phyloP scores from a whole-genome alignment of 2,329 filamentous ascomycete species.

The Colletotrichum euphorbiae region DNA sequence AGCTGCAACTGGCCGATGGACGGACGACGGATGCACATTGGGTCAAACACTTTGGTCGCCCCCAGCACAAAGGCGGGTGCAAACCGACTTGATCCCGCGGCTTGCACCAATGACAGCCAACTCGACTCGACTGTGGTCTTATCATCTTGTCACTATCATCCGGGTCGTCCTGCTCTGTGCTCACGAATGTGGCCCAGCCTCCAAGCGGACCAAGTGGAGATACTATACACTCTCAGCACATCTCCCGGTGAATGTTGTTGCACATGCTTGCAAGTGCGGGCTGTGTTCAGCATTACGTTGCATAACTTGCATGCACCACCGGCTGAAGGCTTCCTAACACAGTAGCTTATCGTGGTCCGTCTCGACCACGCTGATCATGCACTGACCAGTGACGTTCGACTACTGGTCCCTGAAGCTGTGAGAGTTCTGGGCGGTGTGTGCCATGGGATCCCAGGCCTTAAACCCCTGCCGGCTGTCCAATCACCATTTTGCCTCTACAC shows the following conservation, averaged over 20 bases:
- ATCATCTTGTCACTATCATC: slow-evolving; percentile 32
- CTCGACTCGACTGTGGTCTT: slow-evolving; percentile 30
- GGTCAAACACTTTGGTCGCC: slow-evolving; percentile 34
- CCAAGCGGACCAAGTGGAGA: slow-evolving; percentile 14
- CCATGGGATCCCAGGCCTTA: slow-evolving; percentile 24
- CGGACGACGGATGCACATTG: slow-evolving; percentile 23
- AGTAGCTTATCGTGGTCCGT: slow-evolving; percentile 38
- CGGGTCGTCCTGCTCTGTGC: slow-evolving; percentile 15
- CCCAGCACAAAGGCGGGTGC: slow-evolving; percentile 39
- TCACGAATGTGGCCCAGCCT: slow-evolving; percentile 18
- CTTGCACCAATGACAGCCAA: slow-evolving; percentile 29
- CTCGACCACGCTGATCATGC: slow-evolving; percentile 32
- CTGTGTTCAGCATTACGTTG: slow-evolving; percentile 37
- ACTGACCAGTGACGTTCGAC: slow-evolving; percentile 15
- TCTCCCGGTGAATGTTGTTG: slow-evolving; percentile 28
- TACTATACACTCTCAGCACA: slow-evolving; percentile 29
- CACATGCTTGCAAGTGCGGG: slow-evolving; percentile 30
- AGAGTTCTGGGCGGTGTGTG: slow-evolving; percentile 19
- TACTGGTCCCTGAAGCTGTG: slow-evolving; percentile 28
- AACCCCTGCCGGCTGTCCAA: slow-evolving; percentile 31
- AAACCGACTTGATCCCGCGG: slow-evolving; percentile 33
- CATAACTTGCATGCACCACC: slow-evolving; percentile 38
- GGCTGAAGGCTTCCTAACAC: slow-evolving; percentile 33
- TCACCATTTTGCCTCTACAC: slow-evolving; percentile 39
- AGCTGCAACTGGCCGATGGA: slow-evolving; percentile 27